Evolutionary conservation across 78 protist genomes (phyloP), one percentile per base, ranked within the genome.

Genomic region (Chrysochromulina tobinii): DNA sequence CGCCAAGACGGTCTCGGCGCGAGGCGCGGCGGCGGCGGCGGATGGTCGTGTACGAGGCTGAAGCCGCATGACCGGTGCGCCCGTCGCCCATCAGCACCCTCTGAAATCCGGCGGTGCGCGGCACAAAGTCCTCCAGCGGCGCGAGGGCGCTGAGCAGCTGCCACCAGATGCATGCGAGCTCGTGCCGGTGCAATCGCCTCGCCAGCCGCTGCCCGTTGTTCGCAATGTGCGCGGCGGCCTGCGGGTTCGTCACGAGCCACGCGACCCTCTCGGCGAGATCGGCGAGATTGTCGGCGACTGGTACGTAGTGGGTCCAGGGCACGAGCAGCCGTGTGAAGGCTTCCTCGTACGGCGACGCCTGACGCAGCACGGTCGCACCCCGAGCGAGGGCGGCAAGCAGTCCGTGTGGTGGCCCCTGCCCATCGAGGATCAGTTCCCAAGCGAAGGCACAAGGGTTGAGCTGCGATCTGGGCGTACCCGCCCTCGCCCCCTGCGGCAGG

Each of bases 251-350:
- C 8, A 3, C 3, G 4, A 61, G 61, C 85, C 85, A 77, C 38
- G 4, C 14, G n/a, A 77, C 48, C 12, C 85, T 58, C 9, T 18
- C 61, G 61, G 61, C 5, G 14, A 77, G 61, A 61, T 77, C 85
- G 61, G 20, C 7, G 50, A 77, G 85, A 61, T 53, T 53, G n/a
- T 50, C 85, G 3, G 61, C 7, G 38, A 77, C 85, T 25, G 85
- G 85, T 15, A 77, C 59, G 48, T 53, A 77, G 85, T 77, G 85
- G 38, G 3, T 61, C 85, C 85, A 77, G 38, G 85, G 85, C 85
- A 0, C 21, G n/a, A 77, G 55, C 61, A 17, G 85, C 59, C 14
- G 12, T n/a, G 9, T 53, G 27, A 7, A 77, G 59, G 14, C 12
- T 61, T 77, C 85, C 12, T 12, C 1, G 27, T 20, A 77, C 12